phyloP scores from a whole-genome alignment of 2,329 filamentous ascomycete genomes.

The Allantophomopsis lycopodina region DNA sequence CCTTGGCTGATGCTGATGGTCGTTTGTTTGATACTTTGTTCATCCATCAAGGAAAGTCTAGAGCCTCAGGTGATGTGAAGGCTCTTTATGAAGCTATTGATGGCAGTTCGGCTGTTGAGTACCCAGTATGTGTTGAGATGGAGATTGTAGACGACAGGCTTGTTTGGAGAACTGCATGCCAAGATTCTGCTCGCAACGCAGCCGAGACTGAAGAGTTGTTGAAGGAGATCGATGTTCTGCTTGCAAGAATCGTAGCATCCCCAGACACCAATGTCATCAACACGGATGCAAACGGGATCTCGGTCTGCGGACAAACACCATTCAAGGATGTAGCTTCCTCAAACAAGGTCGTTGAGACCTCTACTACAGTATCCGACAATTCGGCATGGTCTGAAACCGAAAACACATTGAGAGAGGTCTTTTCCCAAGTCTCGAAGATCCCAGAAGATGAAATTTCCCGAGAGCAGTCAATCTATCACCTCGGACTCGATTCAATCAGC shows the following conservation, averaged over 20 bases:
- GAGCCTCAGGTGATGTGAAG: neutral
- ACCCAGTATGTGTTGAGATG: slow-evolving; percentile 71
- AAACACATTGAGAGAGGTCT: slow-evolving; percentile 25
- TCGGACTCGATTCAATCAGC: slow-evolving; percentile 81
- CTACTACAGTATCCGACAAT: neutral
- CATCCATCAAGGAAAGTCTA: slow-evolving; percentile 44
- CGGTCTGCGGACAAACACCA: slow-evolving; percentile 48
- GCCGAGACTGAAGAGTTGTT: slow-evolving; percentile 36
- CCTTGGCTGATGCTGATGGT: slow-evolving; percentile 25
- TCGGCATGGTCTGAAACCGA: slow-evolving; percentile 22
- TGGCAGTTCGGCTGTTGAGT: slow-evolving; percentile 59
- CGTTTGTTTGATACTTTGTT: slow-evolving; percentile 50
- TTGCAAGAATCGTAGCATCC: slow-evolving; percentile 38
- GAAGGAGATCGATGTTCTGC: slow-evolving; percentile 39
- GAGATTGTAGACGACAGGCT: slow-evolving; percentile 43
- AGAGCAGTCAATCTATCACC: slow-evolving; percentile 55
- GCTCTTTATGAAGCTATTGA: slow-evolving; percentile 13
- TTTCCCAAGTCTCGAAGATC: slow-evolving; percentile 43
- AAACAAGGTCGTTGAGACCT: neutral
- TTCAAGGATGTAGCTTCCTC: slow-evolving; percentile 17
- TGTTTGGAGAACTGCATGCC: slow-evolving; percentile 61
- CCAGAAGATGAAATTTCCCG: slow-evolving; percentile 39
- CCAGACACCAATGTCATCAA: slow-evolving; percentile 36
- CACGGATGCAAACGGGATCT: slow-evolving; percentile 36
- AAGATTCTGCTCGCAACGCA: slow-evolving; percentile 35